These are phyloP conservation scores for Phytophthora sansomeana DNA, from an alignment of 352 stramenopile species.

Conservation along the genomic window DNA sequence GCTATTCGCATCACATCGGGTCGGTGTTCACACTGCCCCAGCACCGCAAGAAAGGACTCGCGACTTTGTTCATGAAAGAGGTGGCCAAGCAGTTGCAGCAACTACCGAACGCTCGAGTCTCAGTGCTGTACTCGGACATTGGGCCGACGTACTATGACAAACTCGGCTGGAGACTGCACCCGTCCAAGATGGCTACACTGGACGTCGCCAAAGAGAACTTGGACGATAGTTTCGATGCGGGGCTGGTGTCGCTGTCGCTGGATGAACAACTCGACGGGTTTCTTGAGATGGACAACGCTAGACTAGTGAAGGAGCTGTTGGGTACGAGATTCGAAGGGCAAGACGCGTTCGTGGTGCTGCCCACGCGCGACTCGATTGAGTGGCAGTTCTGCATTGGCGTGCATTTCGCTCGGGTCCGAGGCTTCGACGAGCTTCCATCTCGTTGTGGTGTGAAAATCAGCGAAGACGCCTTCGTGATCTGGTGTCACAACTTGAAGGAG, in stretches of 20 bases:
- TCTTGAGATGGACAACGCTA: slow-evolving; percentile 49
- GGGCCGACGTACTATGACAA: slow-evolving; percentile 69
- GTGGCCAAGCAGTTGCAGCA: slow-evolving; percentile 43
- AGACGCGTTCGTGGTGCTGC: slow-evolving; percentile 54
- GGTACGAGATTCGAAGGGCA: slow-evolving; percentile 32
- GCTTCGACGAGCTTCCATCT: slow-evolving; percentile 43
- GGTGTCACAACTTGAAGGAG: slow-evolving; percentile 74
- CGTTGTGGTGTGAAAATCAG: slow-evolving; percentile 49
- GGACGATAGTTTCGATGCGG: background rate
- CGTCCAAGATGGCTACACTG: slow-evolving; percentile 53
- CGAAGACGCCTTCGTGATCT: slow-evolving; percentile 62
- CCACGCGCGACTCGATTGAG: slow-evolving; percentile 65
- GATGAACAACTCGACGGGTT: slow-evolving; percentile 50
- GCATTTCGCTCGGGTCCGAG: slow-evolving; percentile 51
- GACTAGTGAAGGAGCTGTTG: slow-evolving; percentile 47
- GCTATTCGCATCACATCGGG: slow-evolving; percentile 67
- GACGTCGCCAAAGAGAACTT: slow-evolving; percentile 25
- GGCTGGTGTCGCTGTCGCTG: slow-evolving; percentile 35
- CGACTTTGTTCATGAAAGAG: slow-evolving; percentile 51
- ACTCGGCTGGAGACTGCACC: slow-evolving; percentile 63
- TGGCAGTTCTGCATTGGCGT: slow-evolving; percentile 73
- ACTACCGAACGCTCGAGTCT: slow-evolving; percentile 43
- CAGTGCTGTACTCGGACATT: slow-evolving; percentile 75
- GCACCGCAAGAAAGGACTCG: slow-evolving; percentile 57
- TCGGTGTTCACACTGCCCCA: slow-evolving; percentile 73